Conservation (phyloP, 2,329 filamentous ascomycete species). For the Diaporthe batatas region DNA sequence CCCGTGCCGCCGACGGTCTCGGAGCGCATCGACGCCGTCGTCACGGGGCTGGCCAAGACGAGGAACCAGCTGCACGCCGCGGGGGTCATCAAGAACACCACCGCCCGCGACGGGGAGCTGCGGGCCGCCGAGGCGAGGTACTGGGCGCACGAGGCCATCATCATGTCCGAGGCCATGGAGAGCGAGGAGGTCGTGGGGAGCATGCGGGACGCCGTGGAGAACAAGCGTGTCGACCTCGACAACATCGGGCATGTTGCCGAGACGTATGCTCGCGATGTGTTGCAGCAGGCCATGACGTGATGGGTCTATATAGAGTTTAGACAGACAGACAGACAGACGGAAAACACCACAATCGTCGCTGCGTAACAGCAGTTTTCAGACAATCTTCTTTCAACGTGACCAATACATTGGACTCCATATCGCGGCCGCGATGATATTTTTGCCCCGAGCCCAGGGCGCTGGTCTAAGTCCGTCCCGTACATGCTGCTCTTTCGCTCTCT, state of each 20-base stretch:
- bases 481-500: slow-evolving; percentile 22
- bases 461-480: slow-evolving; percentile 29
- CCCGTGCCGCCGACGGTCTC: slow-evolving; percentile 70
- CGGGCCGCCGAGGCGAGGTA: slow-evolving; percentile 77
- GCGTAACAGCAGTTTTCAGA: too few species aligned
- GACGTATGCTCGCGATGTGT: slow-evolving; percentile 64
- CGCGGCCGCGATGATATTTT: slow-evolving; percentile 1
- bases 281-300: slow-evolving; percentile 46
- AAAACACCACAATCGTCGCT: background rate
- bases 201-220: slow-evolving; percentile 75
- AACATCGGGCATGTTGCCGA: slow-evolving; percentile 75
- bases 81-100: slow-evolving; percentile 84
- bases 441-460: slow-evolving; percentile 20
- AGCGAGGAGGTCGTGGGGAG: slow-evolving; percentile 81
- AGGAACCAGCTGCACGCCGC: slow-evolving; percentile 78
- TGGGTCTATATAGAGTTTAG: background rate
- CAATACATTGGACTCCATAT: slow-evolving; percentile 15
- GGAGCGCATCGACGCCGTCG: slow-evolving; percentile 74
- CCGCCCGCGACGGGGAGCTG: slow-evolving; percentile 79
- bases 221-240: slow-evolving; percentile 71
- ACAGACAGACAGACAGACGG: background rate
- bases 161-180: slow-evolving; percentile 83
- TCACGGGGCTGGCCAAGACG: slow-evolving; percentile 68
- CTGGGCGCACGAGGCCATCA: slow-evolving; percentile 81
- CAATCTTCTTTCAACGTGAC: background rate